Evolutionary conservation across 2,329 filamentous ascomycete genomes (phyloP), one percentile per base, ranked within the genome.

Genomic region (Penicillium hordei): DNA sequence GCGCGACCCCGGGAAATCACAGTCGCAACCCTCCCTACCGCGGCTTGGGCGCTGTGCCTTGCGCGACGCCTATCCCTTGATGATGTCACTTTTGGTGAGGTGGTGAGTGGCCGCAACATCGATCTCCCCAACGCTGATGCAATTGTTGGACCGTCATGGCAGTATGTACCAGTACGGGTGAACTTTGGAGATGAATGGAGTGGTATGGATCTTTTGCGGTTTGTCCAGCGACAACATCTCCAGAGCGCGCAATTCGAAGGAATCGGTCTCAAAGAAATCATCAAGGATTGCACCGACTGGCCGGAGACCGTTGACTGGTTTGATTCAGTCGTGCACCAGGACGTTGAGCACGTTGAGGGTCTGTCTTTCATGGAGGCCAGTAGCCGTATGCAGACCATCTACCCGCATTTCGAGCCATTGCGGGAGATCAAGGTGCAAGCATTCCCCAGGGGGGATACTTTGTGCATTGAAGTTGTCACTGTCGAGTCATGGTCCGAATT

Each of bases 41-140:
- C 84, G 0, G 83, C 83, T 0, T 87, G 85, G 84, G 82, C 83
- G 0, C 68, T 86, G 2, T 80, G 80, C 21, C 80, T 87, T 0
- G 79, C 84, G 1, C 78, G 77, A 0, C 79, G 79, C 13, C 75
- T 82, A 0, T 63, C 63, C 0, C 65, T 71, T 10, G 72, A 72
- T 5, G 84, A 87, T 64, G 81, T 87, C 39, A 76, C 82, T 6
- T 87, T 87, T 61, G 84, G 84, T 52, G 82, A 84, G 65, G 83
- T 87, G 2, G 82, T 84, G 23, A 83, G 80, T 50, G 85, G 85
- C 0, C 82, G 85, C 49, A 83, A 82, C 19, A 55, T 55, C 31
- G 81, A 80, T 60, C 72, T 84, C 0, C 70, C 76, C 25, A 75
- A 76, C 57, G 78, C 78, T 5, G 81, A 84, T 56, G 70, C 76